Evolutionary conservation across 73 alveolate species (phyloP).

Genomic region (Paraurostyla sp.): DNA sequence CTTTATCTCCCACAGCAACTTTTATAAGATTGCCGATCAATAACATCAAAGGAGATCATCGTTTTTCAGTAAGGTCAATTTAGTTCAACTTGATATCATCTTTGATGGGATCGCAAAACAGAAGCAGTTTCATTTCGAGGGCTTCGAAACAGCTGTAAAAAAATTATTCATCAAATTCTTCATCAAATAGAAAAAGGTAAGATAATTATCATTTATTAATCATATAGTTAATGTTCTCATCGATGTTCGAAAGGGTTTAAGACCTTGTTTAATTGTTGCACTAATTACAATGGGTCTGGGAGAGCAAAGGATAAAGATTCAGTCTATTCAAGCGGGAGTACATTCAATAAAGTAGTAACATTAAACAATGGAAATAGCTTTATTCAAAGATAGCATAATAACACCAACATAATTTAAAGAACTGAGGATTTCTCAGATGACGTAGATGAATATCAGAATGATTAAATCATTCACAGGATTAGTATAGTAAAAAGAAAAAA

Average conservation of each 20-base stretch:
- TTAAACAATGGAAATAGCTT: neutral
- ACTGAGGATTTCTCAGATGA: conserved; percentile 51
- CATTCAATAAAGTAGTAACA: neutral
- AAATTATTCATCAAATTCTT: conserved; percentile 21
- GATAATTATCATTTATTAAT: no score
- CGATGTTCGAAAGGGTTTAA: conserved; percentile 33
- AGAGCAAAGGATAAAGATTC: neutral
- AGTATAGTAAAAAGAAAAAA: conserved; percentile 20
- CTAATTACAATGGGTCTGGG: conserved; percentile 2
- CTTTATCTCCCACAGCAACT: neutral
- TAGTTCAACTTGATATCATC: conserved; percentile 41
- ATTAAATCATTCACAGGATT: neutral
- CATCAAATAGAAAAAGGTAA: conserved; percentile 22
- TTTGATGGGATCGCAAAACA: neutral
- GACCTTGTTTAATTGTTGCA: conserved; percentile 6
- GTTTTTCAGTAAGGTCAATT: conserved; percentile 23
- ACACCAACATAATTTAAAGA: neutral
- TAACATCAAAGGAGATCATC: neutral
- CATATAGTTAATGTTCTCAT: conserved; percentile 44
- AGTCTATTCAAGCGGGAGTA: neutral
- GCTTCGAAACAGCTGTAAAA: conserved; percentile 26
- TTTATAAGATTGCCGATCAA: no score
- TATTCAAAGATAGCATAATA: neutral
- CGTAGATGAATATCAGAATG: conserved; percentile 46
- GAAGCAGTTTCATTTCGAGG: conserved; percentile 27